Base-by-base conservation (phyloP, 306 rosid species). In the Cucurbita argyrosperma region DNA sequence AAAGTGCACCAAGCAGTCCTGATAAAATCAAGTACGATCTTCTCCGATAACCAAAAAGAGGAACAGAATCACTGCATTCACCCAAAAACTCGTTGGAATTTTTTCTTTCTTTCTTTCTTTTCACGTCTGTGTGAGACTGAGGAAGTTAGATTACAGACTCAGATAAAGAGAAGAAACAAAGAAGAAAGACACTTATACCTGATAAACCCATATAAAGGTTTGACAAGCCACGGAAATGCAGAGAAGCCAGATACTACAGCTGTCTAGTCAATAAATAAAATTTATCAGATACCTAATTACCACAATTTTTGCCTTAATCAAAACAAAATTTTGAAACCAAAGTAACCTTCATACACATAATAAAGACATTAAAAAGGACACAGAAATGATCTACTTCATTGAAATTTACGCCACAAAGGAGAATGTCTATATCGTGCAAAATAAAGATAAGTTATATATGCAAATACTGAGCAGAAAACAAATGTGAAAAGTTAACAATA, bases 31-130 rank as follows among this genome's bases (percentile, higher is more conserved):
- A 88, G 84, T 95, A 95, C 46, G 99, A 91, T 81, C 97, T 85
- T 76, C 99, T 88, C 71, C 97, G 96, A 60, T 95, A 95, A 69
- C 99, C 99, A 85, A 91, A 95, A 51, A 95, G 99, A 35, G 99
- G 99, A 58, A 95, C 86, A 75, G 97, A 95, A 85, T 95, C 97
- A 21, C 99, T 95, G 89, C 85, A 85, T 56, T 68, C 42, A 64
- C 74, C 81, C 74, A 54, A 75, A 38, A 68, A 76, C 37, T 40
- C n/a, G 23, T 75, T 18, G 71, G 11, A 74, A 61, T 16, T 47
- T 47, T 30, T 47, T 4, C 45, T 13, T 47, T 49, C 45, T 13
- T 47, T 49, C 5, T 15, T 70, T 16, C 74, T 49, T 49, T 30
- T 30, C 46, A 57, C 18, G 16, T 70, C 15, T 51, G 35, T 30